phyloP scores from a whole-genome alignment of 2,329 filamentous ascomycete species.

The Chaetomium olivaceum region DNA sequence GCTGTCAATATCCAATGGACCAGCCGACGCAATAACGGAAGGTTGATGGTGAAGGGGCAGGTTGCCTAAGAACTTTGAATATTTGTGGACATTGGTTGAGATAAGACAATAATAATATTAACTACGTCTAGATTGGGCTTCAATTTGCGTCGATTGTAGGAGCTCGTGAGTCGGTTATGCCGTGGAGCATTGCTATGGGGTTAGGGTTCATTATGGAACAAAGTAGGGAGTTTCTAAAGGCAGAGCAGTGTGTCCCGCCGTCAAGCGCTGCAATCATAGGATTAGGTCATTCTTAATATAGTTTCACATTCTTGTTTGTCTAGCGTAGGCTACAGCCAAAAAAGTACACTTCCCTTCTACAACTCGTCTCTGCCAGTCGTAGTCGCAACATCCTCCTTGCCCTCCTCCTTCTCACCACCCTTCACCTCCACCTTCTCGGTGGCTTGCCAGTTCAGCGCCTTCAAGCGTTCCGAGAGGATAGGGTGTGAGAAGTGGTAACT shows the following conservation, averaged over 20 bases:
- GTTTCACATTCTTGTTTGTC: neutral
- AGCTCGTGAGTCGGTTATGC: neutral
- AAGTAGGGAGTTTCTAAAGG: neutral
- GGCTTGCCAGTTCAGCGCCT: slow-evolving; percentile 85
- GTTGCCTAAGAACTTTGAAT: neutral
- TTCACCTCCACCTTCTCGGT: slow-evolving; percentile 47
- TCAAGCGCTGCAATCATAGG: neutral
- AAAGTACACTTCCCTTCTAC: slow-evolving; percentile 41
- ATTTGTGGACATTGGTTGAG: too few relatives aligned
- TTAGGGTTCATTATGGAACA: neutral
- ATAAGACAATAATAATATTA: too few relatives aligned
- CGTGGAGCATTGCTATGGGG: neutral
- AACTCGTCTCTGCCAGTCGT: slow-evolving; percentile 74
- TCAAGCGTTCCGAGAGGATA: slow-evolving; percentile 88
- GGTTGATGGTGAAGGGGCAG: neutral
- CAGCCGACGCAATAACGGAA: neutral
- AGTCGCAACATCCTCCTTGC: slow-evolving; percentile 54
- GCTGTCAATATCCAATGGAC: neutral
- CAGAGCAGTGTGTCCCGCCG: neutral
- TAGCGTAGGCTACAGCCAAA: neutral
- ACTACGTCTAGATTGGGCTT: too few relatives aligned
- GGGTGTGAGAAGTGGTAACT: slow-evolving; percentile 99
- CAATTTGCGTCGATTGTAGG: too few relatives aligned
- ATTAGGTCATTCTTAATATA: neutral
- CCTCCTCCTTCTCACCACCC: slow-evolving; percentile 41